Evolutionary conservation across 768 basidiomycete species (phyloP).

Genomic region (Lentinula boryana): DNA sequence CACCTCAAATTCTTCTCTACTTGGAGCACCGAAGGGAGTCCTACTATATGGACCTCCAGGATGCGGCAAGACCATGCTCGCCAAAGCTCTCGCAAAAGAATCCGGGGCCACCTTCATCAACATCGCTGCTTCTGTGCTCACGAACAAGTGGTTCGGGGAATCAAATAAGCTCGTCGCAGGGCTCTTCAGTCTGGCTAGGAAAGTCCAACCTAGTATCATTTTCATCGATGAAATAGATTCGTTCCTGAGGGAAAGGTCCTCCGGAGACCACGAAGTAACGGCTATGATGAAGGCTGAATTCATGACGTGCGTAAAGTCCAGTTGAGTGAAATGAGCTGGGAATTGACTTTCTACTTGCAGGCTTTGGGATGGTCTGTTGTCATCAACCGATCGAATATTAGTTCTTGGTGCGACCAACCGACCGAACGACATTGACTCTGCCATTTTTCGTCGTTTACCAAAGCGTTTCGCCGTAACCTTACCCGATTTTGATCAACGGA

Average conservation of each 20-base stretch:
- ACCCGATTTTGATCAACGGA: constrained; percentile 72
- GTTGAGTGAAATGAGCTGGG: background rate
- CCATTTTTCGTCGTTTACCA: constrained; percentile 94
- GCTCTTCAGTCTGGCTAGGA: constrained; percentile 88
- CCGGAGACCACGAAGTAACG: constrained; percentile 93
- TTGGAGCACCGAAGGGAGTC: constrained; percentile 93
- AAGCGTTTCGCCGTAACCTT: constrained; percentile 87
- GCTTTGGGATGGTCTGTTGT: constrained; percentile 92
- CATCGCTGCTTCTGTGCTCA: constrained; percentile 66
- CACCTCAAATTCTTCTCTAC: constrained; percentile 69
- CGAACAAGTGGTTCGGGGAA: constrained; percentile 84
- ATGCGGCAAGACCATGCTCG: constrained; percentile 99
- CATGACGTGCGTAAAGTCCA: constrained; percentile 61
- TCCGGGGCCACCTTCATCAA: constrained; percentile 97
- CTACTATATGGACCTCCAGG: constrained; percentile 95
- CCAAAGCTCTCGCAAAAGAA: constrained; percentile 96
- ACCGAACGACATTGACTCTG: constrained; percentile 85
- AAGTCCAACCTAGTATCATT: constrained; percentile 92
- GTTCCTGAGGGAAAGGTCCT: constrained; percentile 81
- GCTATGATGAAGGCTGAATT: constrained; percentile 98
- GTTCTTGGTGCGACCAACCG: constrained; percentile 95
- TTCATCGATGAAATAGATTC: constrained; percentile 99
- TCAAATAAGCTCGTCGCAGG: constrained; percentile 94
- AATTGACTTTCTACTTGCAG: constrained; percentile 28
- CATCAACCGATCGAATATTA: constrained; percentile 74